Evolutionary conservation across 495 filamentous ascomycete species (phyloP).

Genomic region (Tetracladium setigerum): DNA sequence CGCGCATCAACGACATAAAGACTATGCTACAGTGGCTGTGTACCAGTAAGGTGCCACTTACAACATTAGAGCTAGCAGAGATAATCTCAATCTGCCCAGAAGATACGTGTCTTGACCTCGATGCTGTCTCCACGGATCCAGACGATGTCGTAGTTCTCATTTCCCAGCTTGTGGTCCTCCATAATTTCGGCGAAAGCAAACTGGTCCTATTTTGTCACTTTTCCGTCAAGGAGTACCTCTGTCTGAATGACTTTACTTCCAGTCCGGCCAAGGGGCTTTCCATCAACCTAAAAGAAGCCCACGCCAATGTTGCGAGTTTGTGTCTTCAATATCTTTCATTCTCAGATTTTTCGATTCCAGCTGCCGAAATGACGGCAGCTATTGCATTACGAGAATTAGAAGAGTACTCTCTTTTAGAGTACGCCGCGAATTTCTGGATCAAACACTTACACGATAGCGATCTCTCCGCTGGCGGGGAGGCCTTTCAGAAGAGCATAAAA

Average conservation of each 20-base stretch:
- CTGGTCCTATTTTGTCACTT: constrained; percentile 1
- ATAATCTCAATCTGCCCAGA: constrained; percentile 7
- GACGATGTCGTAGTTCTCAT: not conserved
- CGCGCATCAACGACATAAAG: constrained; percentile 1
- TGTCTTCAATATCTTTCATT: constrained; percentile 10
- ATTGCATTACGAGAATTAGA: not conserved
- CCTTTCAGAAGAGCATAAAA: not conserved
- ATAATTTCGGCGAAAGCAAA: not conserved
- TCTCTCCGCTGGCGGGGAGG: not conserved
- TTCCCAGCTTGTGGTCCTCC: not conserved
- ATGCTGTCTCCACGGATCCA: constrained; percentile 3
- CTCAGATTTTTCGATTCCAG: not conserved
- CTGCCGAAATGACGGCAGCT: not conserved
- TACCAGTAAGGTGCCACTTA: constrained; percentile 3
- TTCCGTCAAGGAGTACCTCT: constrained; percentile 2
- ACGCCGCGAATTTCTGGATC: not conserved
- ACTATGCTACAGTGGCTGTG: constrained; percentile 4
- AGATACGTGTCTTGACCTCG: not conserved
- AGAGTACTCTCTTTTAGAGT: not conserved
- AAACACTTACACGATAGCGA: constrained; percentile 4
- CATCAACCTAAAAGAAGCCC: not conserved
- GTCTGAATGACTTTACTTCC: not conserved
- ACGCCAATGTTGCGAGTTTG: constrained; percentile 1
- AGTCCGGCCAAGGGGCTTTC: not conserved
- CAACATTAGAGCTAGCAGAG: constrained; percentile 5